These are phyloP conservation scores for Gigaspora rosea DNA, from an alignment of 192 early-diverging fungal species.

Conservation along the genomic window DNA sequence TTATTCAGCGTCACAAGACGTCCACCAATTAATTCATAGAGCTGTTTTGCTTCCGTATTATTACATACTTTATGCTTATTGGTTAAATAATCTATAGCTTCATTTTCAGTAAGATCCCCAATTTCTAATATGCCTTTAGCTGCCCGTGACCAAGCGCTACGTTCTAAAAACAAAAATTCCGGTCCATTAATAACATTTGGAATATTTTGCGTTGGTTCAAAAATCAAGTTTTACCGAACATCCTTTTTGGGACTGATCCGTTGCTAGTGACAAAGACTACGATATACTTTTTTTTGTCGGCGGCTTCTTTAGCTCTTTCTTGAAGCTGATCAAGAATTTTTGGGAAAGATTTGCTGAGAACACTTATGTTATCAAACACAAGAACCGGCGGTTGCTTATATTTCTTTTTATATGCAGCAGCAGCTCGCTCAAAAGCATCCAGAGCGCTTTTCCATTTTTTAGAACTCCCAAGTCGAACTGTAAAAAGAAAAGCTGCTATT, in stretches of 20 bases:
- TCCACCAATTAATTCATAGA: conserved; percentile 25
- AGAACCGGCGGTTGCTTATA: conserved; percentile 17
- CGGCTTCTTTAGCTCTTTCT: conserved; percentile 8
- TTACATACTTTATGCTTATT: not conserved
- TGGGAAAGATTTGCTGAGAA: not conserved
- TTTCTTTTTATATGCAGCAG: not conserved
- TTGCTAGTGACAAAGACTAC: conserved; percentile 20
- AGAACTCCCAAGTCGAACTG: not conserved
- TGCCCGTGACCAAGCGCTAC: conserved; percentile 9
- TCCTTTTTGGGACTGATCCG: conserved; percentile 13
- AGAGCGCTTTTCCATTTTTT: not conserved
- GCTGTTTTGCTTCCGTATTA: not conserved
- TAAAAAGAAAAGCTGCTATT: not conserved
- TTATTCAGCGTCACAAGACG: not conserved
- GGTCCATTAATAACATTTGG: not conserved
- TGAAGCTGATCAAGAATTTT: conserved; percentile 14
- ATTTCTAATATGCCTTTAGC: not conserved
- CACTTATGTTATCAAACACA: not conserved
- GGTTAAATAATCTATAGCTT: conserved; percentile 29
- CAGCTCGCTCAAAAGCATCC: conserved; percentile 15
- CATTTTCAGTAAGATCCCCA: conserved; percentile 22
- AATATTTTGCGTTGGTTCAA: not conserved
- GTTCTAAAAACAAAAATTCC: not conserved
- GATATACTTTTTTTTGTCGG: not conserved
- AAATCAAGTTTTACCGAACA: conserved; percentile 17